A percentile compares a stretch with the other conserved stretches of the same genome.
Conservation (phyloP, 2,329 filamentous ascomycete species). For the Pseudogymnoascus sp. region DNA sequence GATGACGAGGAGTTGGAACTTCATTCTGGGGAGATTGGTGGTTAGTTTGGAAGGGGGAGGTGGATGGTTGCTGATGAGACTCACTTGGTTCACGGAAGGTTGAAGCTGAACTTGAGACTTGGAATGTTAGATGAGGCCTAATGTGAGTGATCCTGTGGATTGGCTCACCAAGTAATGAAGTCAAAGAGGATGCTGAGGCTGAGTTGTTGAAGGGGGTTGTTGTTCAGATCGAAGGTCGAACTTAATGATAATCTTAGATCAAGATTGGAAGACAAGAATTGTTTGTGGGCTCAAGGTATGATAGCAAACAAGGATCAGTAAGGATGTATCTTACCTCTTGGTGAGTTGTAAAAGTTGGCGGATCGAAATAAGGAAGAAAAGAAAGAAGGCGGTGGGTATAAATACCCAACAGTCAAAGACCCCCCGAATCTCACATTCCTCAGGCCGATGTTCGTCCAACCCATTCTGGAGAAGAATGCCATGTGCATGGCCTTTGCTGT, state of each 20-base stretch:
- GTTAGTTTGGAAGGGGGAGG: neutral
- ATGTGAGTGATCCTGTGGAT: neutral
- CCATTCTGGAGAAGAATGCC: neutral
- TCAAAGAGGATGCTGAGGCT: neutral
- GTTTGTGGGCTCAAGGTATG: neutral
- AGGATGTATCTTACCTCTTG: neutral
- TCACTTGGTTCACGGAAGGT: neutral
- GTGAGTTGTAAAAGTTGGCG: neutral
- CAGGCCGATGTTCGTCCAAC: neutral
- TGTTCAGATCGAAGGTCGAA: neutral
- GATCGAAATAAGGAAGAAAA: neutral
- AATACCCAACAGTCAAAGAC: neutral
- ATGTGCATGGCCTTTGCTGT: neutral
- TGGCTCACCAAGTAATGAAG: neutral
- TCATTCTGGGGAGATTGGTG: neutral
- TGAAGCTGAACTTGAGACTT: neutral
- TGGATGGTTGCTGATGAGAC: neutral
- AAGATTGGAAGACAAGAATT: neutral
- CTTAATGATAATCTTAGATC: neutral
- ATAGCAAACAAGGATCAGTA: neutral
- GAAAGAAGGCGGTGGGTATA: neutral
- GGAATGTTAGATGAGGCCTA: neutral
- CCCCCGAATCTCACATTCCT: neutral
- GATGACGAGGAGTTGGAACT: neutral
- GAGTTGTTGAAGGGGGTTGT: neutral